Evolutionary conservation across 306 rosid species (phyloP).

Genomic region (Argentina anserina): DNA sequence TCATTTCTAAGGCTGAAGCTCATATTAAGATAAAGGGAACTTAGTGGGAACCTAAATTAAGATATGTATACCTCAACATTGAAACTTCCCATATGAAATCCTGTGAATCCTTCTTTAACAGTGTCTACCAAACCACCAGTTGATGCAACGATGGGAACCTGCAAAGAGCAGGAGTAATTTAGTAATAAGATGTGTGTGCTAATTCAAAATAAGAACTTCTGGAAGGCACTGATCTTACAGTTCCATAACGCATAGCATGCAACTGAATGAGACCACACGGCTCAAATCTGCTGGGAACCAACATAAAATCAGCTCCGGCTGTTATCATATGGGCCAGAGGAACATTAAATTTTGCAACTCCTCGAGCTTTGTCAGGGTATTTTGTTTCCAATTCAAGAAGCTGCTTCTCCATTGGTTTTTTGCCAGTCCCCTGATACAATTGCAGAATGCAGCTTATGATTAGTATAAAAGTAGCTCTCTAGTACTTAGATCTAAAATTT

Average conservation of each 20-base stretch:
- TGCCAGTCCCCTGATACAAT: conserved; percentile 69
- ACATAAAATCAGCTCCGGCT: conserved; percentile 70
- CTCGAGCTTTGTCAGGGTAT: conserved; percentile 68
- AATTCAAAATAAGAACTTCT: neutral
- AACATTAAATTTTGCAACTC: conserved; percentile 74
- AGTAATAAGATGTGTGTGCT: neutral
- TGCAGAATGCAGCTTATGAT: conserved; percentile 18
- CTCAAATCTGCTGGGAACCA: conserved; percentile 79
- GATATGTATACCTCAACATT: conserved; percentile 55
- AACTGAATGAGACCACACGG: conserved; percentile 87
- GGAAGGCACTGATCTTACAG: conserved; percentile 31
- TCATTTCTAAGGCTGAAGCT: conserved; percentile 10
- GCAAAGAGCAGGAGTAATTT: neutral
- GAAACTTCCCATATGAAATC: conserved; percentile 86
- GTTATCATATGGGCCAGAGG: conserved; percentile 76
- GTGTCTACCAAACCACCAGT: conserved; percentile 89
- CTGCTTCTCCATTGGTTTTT: conserved; percentile 73
- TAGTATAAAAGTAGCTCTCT: conserved; percentile 10
- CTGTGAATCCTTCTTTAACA: conserved; percentile 78
- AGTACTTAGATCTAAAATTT: neutral
- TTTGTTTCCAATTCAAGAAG: conserved; percentile 51
- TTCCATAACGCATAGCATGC: conserved; percentile 87
- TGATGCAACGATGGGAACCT: conserved; percentile 82
- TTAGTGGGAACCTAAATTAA: conserved; percentile 5
- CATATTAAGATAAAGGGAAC: neutral